Evolutionary conservation across 106 monocot species (phyloP), one percentile per base, ranked within the genome.

Genomic region (Posidonia australis): DNA sequence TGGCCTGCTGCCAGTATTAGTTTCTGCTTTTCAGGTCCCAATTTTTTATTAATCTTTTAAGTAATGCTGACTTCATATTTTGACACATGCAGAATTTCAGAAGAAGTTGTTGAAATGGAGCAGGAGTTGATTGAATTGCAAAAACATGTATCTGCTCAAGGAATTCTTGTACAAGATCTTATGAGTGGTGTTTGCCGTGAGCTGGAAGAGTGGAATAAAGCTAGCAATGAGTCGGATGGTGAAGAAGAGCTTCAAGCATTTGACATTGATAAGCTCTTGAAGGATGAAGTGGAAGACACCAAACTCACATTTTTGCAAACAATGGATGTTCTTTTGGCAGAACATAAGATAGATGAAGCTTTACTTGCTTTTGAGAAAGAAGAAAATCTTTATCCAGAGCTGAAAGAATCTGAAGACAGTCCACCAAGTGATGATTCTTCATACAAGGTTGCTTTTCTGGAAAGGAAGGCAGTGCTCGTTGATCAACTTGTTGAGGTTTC

Each of bases 81-180:
- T 28, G 57, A 14, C 43, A 68, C 45, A 42, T 71, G 47, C 77
- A 96, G 94, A 71, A 67, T 96, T 82, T 90, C 90, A 64, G 96
- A 96, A 74, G 96, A 96, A 76, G 96, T 90, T 64, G 73, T 80
- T 61, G 96, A 96, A 74, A 72, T 86, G 72, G 84, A 90, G 72
- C 96, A 96, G 42, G 96, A 96, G 51, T 62, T 96, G 65, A 86
- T 96, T 77, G 84, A 84, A 28, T 69, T 96, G 17, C 90, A 83
- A 69, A 96, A 90, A 68, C 90, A 96, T 69, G 87, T 85, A 61
- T 90, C 96, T 66, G 30, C 82, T 62, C 96, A 96, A 70, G 81
- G 96, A 29, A 87, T 94, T 56, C 78, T 96, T 70, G 90, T 96
- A 51, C 90, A 96, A 55, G 96, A 96, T 83, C 84, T 96, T 61